phyloP scores from a whole-genome alignment of 2,329 filamentous ascomycete genomes.

The Fusarium buxicola region DNA sequence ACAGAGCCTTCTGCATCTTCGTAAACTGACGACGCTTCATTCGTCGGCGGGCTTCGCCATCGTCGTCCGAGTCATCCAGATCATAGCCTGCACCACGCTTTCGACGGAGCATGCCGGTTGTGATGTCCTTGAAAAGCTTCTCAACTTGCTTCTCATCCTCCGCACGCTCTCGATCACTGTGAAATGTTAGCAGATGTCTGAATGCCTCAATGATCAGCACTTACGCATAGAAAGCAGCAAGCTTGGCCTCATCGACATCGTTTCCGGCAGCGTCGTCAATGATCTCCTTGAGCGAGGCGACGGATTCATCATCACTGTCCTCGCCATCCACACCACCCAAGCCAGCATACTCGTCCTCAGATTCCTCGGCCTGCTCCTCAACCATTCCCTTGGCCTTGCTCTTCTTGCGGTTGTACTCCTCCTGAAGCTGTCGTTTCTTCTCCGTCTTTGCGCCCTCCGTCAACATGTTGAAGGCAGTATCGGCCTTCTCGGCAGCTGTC shows the following conservation, averaged over 20 bases:
- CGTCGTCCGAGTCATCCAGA: conserved; percentile 91
- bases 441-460: conserved; percentile 70
- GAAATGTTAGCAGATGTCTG: conserved; percentile 24
- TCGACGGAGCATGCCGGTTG: conserved; percentile 85
- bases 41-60: conserved; percentile 78
- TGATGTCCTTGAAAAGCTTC: conserved; percentile 93
- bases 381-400: conserved; percentile 89
- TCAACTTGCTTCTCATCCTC: conserved; percentile 89
- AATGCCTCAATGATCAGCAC: conserved; percentile 52
- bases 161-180: conserved; percentile 80
- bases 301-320: conserved; percentile 78
- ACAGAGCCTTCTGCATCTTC: conserved; percentile 88
- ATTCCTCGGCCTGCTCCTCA: conserved; percentile 95
- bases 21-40: conserved; percentile 90
- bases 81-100: conserved; percentile 86
- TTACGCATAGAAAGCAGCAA: conserved; percentile 91
- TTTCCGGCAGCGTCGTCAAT: conserved; percentile 87
- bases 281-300: conserved; percentile 83
- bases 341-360: conserved; percentile 97
- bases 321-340: conserved; percentile 92
- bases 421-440: conserved; percentile 63
- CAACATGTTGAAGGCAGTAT: conserved; percentile 76
- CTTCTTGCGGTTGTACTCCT: conserved; percentile 83
- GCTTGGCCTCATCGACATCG: conserved; percentile 80
- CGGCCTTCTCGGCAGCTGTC: conserved; percentile 20